These are phyloP conservation scores for Lipomyces yamanashiensis DNA, from an alignment of 805 yeast species.

Conservation along the genomic window DNA sequence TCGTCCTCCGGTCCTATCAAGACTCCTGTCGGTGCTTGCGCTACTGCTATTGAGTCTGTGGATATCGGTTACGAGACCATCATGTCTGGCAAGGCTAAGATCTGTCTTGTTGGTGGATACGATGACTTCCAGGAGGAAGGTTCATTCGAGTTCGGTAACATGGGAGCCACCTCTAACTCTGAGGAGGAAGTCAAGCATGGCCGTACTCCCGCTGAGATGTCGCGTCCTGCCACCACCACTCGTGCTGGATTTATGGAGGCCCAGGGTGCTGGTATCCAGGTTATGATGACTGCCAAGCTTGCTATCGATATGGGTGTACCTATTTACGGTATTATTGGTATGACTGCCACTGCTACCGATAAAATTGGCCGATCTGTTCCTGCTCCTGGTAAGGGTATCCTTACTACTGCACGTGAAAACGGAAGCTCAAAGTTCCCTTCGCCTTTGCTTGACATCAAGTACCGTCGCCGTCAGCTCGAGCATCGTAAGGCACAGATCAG, in stretches of 20 bases:
- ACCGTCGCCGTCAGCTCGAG: constrained; percentile 90
- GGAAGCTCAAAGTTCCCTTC: constrained; percentile 78
- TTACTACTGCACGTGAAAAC: constrained; percentile 97
- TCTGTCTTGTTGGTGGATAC: constrained; percentile 97
- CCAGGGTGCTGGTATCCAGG: constrained; percentile 98
- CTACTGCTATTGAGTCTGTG: constrained; percentile 97
- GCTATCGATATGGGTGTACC: constrained; percentile 99
- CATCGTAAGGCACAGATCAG: constrained; percentile 77
- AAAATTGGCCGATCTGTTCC: constrained; percentile 99
- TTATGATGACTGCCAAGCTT: constrained; percentile 90
- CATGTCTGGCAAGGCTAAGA: constrained; percentile 90
- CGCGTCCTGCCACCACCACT: constrained; percentile 95
- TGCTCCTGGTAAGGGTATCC: constrained; percentile 99
- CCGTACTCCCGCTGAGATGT: constrained; percentile 97
- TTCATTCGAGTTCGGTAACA: constrained; percentile 95
- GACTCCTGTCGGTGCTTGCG: constrained; percentile 99
- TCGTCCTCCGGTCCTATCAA: constrained; percentile 98
- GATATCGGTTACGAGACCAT: constrained; percentile 96
- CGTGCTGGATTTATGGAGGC: constrained; percentile 99
- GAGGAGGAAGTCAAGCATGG: constrained; percentile 89
- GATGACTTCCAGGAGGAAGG: constrained; percentile 99
- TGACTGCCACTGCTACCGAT: constrained; percentile 96
- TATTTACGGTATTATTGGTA: constrained; percentile 90
- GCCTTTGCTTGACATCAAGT: constrained; percentile 82
- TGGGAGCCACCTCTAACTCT: constrained; percentile 97